Evolutionary conservation across 2,329 filamentous ascomycete species (phyloP).

Genomic region (Capronia coronata): DNA sequence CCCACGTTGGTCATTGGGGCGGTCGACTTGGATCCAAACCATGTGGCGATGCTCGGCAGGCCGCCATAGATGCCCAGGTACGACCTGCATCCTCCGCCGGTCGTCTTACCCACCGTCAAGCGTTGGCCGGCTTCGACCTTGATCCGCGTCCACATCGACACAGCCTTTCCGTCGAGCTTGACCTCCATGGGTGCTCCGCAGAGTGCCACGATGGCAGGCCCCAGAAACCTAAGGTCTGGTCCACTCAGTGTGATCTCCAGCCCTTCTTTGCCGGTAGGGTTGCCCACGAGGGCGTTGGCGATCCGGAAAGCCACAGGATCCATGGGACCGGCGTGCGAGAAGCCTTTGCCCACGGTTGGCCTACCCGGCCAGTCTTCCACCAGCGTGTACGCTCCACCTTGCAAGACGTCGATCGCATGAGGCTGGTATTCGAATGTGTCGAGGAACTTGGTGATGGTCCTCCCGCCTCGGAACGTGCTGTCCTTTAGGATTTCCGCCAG

Average conservation of each 20-base stretch:
- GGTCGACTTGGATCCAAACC: constrained; percentile 55
- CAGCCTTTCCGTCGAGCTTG: constrained; percentile 44
- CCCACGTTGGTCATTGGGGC: constrained; percentile 53
- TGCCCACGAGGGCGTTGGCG: constrained; percentile 56
- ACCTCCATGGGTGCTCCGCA: constrained; percentile 52
- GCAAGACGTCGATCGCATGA: constrained; percentile 51
- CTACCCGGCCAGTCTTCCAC: constrained; percentile 55
- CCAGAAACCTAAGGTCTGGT: constrained; percentile 52
- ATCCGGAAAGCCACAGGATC: constrained; percentile 53
- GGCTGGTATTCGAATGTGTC: constrained; percentile 46
- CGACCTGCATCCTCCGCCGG: constrained; percentile 48
- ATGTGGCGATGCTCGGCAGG: constrained; percentile 49
- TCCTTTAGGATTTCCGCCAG: constrained; percentile 46
- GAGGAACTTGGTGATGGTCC: constrained; percentile 54
- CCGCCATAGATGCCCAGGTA: constrained; percentile 56
- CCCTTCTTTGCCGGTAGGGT: constrained; percentile 46
- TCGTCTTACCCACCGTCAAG: constrained; percentile 51
- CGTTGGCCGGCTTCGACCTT: constrained; percentile 46
- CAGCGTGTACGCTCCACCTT: constrained; percentile 51
- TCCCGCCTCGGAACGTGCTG: constrained; percentile 43
- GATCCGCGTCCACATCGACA: constrained; percentile 53
- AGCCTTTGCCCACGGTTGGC: constrained; percentile 51
- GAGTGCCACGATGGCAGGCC: constrained; percentile 50
- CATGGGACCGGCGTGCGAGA: constrained; percentile 57
- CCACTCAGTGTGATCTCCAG: constrained; percentile 57